Evolutionary conservation across 2,329 filamentous ascomycete genomes (phyloP).

Genomic region (Hypoxylon sp.): DNA sequence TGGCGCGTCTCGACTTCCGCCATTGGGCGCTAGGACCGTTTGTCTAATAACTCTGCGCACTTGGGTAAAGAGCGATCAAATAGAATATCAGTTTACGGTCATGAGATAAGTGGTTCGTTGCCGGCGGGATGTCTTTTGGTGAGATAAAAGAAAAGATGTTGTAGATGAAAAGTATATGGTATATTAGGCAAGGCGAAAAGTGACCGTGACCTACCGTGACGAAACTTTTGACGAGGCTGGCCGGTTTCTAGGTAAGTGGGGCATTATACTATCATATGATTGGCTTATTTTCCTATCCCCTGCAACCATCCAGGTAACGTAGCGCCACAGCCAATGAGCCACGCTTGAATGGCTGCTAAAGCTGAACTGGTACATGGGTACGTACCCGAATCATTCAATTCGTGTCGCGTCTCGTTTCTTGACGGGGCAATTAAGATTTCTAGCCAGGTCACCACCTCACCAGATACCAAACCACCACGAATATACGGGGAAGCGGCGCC

Average conservation of each 20-base stretch:
- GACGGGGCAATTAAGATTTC: constrained; percentile 8
- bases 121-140: neutral
- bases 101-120: neutral
- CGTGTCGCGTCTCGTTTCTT: constrained; percentile 40
- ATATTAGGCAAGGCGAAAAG: constrained; percentile 24
- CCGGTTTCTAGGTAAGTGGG: constrained; percentile 25
- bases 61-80: neutral
- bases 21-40: constrained; percentile 53
- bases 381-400: constrained; percentile 16
- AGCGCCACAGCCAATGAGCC: constrained; percentile 29
- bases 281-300: constrained; percentile 31
- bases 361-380: neutral
- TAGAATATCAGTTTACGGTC: neutral
- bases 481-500: constrained; percentile 12
- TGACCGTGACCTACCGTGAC: constrained; percentile 25
- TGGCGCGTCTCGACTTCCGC: constrained; percentile 63
- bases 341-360: constrained; percentile 14
- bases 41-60: constrained; percentile 18
- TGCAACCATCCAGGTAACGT: neutral
- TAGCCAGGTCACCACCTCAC: constrained; percentile 41
- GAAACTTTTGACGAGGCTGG: constrained; percentile 43
- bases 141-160: constrained; percentile 9
- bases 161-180: constrained; percentile 30
- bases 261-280: constrained; percentile 1
- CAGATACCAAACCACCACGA: constrained; percentile 8